phyloP scores from a whole-genome alignment of 2,329 filamentous ascomycete species.

The Helotiales sp. region DNA sequence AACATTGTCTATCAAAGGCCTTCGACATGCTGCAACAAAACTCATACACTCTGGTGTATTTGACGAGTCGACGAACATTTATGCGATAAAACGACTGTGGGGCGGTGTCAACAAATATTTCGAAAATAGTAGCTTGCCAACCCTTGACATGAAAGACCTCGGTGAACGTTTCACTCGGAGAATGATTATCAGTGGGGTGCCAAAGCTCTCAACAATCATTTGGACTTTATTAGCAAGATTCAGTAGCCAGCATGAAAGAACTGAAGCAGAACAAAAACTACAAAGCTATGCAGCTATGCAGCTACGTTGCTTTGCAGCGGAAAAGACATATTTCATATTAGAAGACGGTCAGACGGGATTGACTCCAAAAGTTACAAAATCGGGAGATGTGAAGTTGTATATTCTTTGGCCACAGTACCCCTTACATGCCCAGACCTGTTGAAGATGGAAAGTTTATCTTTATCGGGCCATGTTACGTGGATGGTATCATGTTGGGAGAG shows the following conservation, averaged over 20 bases:
- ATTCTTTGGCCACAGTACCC: not conserved
- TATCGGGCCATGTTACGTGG: not conserved
- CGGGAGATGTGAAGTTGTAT: not conserved
- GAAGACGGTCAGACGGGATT: not conserved
- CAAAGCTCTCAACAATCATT: not conserved
- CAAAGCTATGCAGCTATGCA: too few species aligned
- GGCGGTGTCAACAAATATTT: not conserved
- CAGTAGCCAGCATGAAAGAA: not conserved
- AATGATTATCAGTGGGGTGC: not conserved
- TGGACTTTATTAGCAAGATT: not conserved
- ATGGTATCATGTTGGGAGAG: not conserved
- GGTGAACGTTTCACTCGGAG: not conserved
- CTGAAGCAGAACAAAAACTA: too few species aligned
- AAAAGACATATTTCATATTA: not conserved
- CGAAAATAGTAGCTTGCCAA: not conserved
- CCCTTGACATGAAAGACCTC: not conserved
- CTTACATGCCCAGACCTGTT: not conserved
- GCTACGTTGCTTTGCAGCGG: not conserved
- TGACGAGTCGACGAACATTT: not conserved
- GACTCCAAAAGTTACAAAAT: not conserved
- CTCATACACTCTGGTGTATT: not conserved
- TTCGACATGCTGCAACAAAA: not conserved
- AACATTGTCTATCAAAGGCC: not conserved
- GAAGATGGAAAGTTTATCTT: not conserved
- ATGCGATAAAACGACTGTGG: not conserved